These are phyloP conservation scores for Skeletonema potamos DNA, from an alignment of 108 stramenopile genomes.

Conservation along the genomic window DNA sequence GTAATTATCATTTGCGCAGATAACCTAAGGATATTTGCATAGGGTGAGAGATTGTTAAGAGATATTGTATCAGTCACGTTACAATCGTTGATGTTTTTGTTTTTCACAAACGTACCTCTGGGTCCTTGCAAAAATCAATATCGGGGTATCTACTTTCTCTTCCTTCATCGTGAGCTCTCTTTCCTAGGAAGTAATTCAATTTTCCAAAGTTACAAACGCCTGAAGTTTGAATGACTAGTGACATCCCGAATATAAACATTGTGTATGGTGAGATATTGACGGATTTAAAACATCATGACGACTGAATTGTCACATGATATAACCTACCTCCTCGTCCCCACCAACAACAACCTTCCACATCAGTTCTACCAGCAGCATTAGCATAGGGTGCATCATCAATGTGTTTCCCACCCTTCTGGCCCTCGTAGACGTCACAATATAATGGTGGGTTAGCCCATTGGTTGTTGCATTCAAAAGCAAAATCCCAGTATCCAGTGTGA, in stretches of 20 bases:
- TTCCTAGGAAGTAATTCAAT: slow-evolving; percentile 44
- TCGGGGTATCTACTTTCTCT: slow-evolving; percentile 42
- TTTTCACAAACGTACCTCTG: slow-evolving; percentile 51
- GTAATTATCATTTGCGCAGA: slow-evolving; percentile 1
- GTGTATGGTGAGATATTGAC: neutral
- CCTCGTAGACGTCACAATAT: slow-evolving; percentile 44
- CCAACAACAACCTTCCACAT: slow-evolving; percentile 62
- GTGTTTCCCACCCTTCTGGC: slow-evolving; percentile 48
- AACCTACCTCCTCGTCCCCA: neutral
- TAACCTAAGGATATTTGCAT: neutral
- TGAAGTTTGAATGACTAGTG: slow-evolving; percentile 29
- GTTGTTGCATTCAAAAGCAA: slow-evolving; percentile 30
- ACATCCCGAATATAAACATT: neutral
- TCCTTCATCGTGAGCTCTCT: slow-evolving; percentile 46
- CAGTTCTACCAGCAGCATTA: slow-evolving; percentile 45
- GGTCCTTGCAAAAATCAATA: slow-evolving; percentile 51
- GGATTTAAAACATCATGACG: too few relatives aligned
- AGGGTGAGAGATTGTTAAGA: neutral
- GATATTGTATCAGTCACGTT: neutral
- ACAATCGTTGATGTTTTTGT: slow-evolving; percentile 30
- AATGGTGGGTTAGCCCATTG: slow-evolving; percentile 47
- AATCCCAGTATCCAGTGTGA: slow-evolving; percentile 51
- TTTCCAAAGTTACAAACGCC: slow-evolving; percentile 55
- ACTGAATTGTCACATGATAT: too few relatives aligned
- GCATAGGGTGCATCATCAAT: slow-evolving; percentile 33